Evolutionary conservation across 177 flowering plant species (phyloP).

Genomic region (Telopea speciosissima): DNA sequence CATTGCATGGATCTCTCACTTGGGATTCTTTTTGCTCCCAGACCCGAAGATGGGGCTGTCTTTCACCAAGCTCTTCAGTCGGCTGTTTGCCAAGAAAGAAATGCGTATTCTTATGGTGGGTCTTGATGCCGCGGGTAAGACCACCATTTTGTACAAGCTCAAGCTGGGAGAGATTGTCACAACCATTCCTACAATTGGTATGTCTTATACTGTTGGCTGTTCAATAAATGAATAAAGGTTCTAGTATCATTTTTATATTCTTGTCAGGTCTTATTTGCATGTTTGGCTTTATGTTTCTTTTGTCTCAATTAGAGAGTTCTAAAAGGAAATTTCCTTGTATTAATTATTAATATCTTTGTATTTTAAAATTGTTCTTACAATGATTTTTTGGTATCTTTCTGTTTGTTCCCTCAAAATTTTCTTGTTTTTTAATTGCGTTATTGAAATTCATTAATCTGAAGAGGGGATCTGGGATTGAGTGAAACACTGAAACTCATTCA

Average conservation of each 20-base stretch:
- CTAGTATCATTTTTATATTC: not conserved
- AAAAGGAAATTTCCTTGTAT: too few relatives aligned
- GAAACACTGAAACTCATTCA: too few relatives aligned
- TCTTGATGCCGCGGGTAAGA: constrained; percentile 18
- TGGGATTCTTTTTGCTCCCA: not conserved
- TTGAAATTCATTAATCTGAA: too few relatives aligned
- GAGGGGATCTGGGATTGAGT: too few relatives aligned
- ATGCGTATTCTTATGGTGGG: constrained; percentile 24
- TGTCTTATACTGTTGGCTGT: not conserved
- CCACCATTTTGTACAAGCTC: constrained; percentile 21
- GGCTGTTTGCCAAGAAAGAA: constrained; percentile 20
- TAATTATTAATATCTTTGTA: too few relatives aligned
- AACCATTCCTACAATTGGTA: constrained; percentile 14
- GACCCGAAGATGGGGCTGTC: constrained; percentile 20
- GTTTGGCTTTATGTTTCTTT: not conserved
- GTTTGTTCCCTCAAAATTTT: too few relatives aligned
- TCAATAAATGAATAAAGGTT: not conserved
- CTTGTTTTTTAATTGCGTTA: too few relatives aligned
- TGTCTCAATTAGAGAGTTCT: too few relatives aligned
- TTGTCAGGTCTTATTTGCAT: too few relatives aligned
- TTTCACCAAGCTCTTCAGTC: constrained; percentile 24
- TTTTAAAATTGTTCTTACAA: too few relatives aligned
- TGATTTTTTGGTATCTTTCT: too few relatives aligned
- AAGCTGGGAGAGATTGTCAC: constrained; percentile 15
- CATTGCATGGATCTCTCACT: not conserved